Evolutionary conservation across 2,329 filamentous ascomycete species (phyloP), one percentile per base, ranked within the genome.

Genomic region (Rugonectria rugulosa): DNA sequence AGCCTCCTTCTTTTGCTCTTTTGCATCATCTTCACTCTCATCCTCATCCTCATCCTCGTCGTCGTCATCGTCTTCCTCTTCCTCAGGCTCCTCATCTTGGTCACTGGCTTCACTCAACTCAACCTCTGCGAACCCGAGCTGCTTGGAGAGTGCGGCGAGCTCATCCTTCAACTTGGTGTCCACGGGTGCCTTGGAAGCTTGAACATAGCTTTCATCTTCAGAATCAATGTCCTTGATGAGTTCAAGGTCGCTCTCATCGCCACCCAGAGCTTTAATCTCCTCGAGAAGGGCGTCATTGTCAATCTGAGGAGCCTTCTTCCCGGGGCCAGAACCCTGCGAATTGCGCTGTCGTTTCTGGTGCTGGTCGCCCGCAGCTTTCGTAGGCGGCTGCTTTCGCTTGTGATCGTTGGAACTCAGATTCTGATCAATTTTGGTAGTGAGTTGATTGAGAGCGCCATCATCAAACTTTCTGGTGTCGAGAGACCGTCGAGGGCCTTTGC

Each of bases 211-310:
- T 45, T 75, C 73, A 52, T 77, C 74, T 15, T 77, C 75, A 4
- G 77, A 79, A 27, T 76, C 73, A 11, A 77, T 73, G 55, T 81
- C 83, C 36, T 79, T 81, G 48, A 89, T 80, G 27, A 89, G 78
- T 29, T 84, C 81, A 37, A 88, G 70, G 60, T 89, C 87, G 36
- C 84, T 79, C 70, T 89, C 84, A 48, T 88, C 85, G 12, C 87
- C 87, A 4, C 86, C 87, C 2, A 90, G 75, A 12, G 84, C 84
- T 60, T 80, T 77, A 58, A 89, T 89, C 66, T 89, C 87, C 52
- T 84, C 80, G 7, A 89, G 73, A 5, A 89, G 74, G 11, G 72
- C 68, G 26, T 75, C 73, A n/a, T 71, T 63, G 19, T 71, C 71
- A 20, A 71, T 66, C 10, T 68, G 63, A 14, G 40, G 26, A 29